Evolutionary conservation across 257 asterid species (phyloP).

Genomic region (Solanum peruvianum): DNA sequence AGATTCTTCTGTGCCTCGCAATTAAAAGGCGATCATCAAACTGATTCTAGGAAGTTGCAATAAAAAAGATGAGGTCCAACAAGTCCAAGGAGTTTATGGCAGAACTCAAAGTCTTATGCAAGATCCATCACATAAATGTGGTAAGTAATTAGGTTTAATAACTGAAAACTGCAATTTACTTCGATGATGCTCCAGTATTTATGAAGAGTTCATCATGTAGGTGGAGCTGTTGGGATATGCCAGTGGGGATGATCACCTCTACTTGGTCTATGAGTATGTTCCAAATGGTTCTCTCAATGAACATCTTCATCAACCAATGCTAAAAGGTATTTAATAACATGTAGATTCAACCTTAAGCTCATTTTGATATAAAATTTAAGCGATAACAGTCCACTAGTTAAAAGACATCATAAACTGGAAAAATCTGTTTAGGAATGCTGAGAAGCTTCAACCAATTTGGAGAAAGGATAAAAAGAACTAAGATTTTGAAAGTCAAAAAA

Average conservation of each 20-base stretch:
- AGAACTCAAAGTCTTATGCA: conserved; percentile 72
- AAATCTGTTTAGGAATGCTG: background rate
- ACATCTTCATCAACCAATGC: conserved; percentile 63
- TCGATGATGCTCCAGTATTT: background rate
- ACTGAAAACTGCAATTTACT: background rate
- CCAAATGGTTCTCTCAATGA: conserved; percentile 62
- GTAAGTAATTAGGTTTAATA: conserved; percentile 24
- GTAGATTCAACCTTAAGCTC: background rate
- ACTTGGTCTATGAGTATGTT: conserved; percentile 63
- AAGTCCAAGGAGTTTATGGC: conserved; percentile 82
- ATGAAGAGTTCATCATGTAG: conserved; percentile 12
- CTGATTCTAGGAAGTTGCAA: conserved; percentile 57
- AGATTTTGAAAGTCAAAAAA: background rate
- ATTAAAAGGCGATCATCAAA: background rate
- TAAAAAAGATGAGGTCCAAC: conserved; percentile 83
- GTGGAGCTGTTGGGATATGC: conserved; percentile 87
- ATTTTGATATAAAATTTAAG: background rate
- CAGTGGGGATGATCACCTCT: conserved; percentile 74
- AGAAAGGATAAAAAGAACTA: background rate
- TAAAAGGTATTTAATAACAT: conserved; percentile 42
- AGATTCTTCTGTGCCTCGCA: background rate
- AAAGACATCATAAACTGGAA: background rate
- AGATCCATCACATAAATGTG: conserved; percentile 83
- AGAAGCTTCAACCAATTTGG: background rate
- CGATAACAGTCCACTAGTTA: background rate